Percentiles rank a stretch among this genome's conserved stretches.
Evolutionary conservation across 2,329 filamentous ascomycete genomes (phyloP).

Genomic region (Paracoccidioides lutzii): DNA sequence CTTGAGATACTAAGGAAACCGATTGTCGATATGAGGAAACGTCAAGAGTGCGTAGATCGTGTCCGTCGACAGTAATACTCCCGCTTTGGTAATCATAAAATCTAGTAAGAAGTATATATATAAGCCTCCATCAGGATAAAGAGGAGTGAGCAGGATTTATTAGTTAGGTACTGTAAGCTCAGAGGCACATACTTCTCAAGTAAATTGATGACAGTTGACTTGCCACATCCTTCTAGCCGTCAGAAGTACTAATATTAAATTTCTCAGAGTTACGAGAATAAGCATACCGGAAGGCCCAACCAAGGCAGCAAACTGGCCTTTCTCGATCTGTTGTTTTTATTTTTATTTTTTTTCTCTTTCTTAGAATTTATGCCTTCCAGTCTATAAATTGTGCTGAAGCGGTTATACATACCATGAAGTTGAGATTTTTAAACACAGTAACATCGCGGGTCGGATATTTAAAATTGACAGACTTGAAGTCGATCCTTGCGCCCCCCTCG

Average conservation of each 20-base stretch:
- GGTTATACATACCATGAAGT: conserved; percentile 14
- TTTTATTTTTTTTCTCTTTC: background rate
- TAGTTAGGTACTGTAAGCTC: background rate
- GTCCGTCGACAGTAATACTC: conserved; percentile 23
- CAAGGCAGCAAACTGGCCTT: conserved; percentile 34
- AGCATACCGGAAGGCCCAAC: conserved; percentile 33
- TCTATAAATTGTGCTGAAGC: background rate
- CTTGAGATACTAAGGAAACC: conserved; percentile 30
- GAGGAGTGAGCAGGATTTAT: background rate
- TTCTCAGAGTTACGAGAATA: background rate
- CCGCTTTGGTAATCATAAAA: conserved; percentile 19
- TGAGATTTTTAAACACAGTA: conserved; percentile 21
- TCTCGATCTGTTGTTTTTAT: conserved; percentile 15
- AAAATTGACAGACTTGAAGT: conserved; percentile 24
- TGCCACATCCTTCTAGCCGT: conserved; percentile 28
- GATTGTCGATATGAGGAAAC: conserved; percentile 19
- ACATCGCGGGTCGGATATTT: conserved; percentile 23
- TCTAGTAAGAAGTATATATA: background rate
- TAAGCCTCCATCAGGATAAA: background rate
- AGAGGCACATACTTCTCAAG: conserved; percentile 24
- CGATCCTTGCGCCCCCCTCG: conserved; percentile 18
- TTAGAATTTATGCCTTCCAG: background rate
- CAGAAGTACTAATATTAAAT: background rate
- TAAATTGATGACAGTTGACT: conserved; percentile 34
- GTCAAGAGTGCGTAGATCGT: conserved; percentile 20